A percentile compares a stretch with the other conserved stretches of the same genome.
Conservation (phyloP, 768 basidiomycete species). For the Calocybe indica region DNA sequence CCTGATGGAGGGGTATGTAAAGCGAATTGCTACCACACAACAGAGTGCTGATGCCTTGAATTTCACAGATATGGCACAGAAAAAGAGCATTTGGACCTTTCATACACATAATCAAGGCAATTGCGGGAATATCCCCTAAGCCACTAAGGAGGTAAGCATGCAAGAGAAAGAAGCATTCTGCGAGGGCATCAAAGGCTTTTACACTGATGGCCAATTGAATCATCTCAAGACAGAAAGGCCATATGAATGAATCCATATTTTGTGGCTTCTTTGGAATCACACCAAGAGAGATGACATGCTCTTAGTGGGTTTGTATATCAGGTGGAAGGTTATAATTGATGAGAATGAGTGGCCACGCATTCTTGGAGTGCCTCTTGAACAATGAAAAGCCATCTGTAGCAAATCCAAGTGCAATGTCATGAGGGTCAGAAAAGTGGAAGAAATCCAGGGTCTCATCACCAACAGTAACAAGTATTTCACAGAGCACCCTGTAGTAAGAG, state of each 20-base stretch:
- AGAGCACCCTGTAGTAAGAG: conserved; percentile 18
- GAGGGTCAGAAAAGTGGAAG: conserved; percentile 25
- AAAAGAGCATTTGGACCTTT: conserved; percentile 36
- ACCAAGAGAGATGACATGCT: conserved; percentile 27
- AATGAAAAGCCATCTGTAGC: conserved; percentile 33
- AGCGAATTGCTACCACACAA: conserved; percentile 2
- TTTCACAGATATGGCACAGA: conserved; percentile 29
- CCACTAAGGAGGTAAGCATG: conserved; percentile 12
- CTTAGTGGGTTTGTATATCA: conserved; percentile 22
- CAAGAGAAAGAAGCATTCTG: conserved; percentile 9
- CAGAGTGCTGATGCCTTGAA: conserved; percentile 18
- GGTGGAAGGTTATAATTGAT: conserved; percentile 25
- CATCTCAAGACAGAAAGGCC: conserved; percentile 28
- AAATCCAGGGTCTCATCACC: conserved; percentile 15
- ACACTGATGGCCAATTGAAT: conserved; percentile 24
- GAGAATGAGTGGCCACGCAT: conserved; percentile 32
- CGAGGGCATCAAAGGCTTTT: conserved; percentile 20
- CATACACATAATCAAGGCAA: conserved; percentile 22
- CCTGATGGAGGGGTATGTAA: conserved; percentile 19
- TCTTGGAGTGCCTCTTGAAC: conserved; percentile 19
- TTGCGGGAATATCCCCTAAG: conserved; percentile 15
- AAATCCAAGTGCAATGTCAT: conserved; percentile 33
- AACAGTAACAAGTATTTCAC: conserved; percentile 15
- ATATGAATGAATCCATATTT: conserved; percentile 32
- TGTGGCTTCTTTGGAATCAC: conserved; percentile 32